Conservation (phyloP, 768 basidiomycete species). For the Paxillus rubicundulus region DNA sequence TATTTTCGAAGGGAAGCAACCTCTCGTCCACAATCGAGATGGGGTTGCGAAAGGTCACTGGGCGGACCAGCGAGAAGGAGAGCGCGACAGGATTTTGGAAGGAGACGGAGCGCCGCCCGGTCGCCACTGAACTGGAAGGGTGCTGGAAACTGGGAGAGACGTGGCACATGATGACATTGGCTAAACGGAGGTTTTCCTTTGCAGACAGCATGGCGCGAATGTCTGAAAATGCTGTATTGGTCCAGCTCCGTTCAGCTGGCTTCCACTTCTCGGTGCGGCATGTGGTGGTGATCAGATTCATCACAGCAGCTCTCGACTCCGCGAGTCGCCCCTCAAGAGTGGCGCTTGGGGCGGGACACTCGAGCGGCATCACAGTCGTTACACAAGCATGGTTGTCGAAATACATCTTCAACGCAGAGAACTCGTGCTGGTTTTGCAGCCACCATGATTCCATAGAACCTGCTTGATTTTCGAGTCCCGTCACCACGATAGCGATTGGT, state of each 20-base stretch:
- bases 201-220: conserved; percentile 24
- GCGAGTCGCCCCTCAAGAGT: conserved; percentile 17
- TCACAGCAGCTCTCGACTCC: conserved; percentile 23
- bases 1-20: conserved; percentile 22
- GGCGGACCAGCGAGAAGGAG: conserved; percentile 7
- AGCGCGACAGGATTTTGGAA: conserved; percentile 23
- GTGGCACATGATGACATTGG: conserved; percentile 28
- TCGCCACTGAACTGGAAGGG: background rate
- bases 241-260: conserved; percentile 26
- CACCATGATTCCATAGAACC: conserved; percentile 35
- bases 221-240: conserved; percentile 25
- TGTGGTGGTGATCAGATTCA: conserved; percentile 16
- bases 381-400: conserved; percentile 34
- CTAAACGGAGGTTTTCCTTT: conserved; percentile 3
- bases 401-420: conserved; percentile 23
- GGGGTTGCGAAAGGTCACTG: conserved; percentile 22
- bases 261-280: conserved; percentile 27
- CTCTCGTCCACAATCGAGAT: conserved; percentile 17
- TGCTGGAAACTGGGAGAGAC: background rate
- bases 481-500: conserved; percentile 40
- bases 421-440: conserved; percentile 22
- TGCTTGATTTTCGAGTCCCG: conserved; percentile 40
- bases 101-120: conserved; percentile 21
- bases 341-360: conserved; percentile 9
- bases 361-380: conserved; percentile 22